phyloP scores from a whole-genome alignment of 768 basidiomycete genomes.

The Pisolithus marmoratus region DNA sequence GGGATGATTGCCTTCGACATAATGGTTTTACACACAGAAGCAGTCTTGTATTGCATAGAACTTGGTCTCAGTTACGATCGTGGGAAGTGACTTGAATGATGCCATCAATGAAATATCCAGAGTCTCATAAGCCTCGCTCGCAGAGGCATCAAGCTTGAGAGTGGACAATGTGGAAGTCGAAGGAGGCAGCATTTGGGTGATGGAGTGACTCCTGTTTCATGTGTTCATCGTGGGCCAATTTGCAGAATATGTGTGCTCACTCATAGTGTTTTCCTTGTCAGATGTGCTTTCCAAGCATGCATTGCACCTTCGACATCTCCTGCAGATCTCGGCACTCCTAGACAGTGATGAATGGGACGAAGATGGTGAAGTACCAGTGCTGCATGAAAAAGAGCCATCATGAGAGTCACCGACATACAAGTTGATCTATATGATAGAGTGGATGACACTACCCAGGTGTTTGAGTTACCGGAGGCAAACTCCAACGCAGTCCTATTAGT shows the following conservation, averaged over 20 bases:
- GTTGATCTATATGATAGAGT: conserved; percentile 47
- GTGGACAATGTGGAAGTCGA: too few species aligned
- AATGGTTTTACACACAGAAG: conserved; percentile 31
- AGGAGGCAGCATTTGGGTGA: too few species aligned
- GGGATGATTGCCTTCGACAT: conserved; percentile 28
- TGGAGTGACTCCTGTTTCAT: conserved; percentile 31
- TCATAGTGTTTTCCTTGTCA: conserved; percentile 52
- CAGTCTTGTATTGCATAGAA: conserved; percentile 40
- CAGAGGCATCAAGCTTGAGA: too few species aligned
- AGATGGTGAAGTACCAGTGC: conserved; percentile 38
- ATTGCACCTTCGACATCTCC: conserved; percentile 38
- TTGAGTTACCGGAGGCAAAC: conserved; percentile 31
- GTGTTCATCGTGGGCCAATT: conserved; percentile 29
- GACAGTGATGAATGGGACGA: conserved; percentile 48
- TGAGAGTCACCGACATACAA: conserved; percentile 56
- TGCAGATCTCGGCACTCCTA: conserved; percentile 51
- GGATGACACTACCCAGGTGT: conserved; percentile 43
- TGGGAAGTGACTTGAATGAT: conserved; percentile 55
- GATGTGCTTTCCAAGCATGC: conserved; percentile 35
- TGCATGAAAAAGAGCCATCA: conserved; percentile 31
- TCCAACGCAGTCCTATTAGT: conserved; percentile 37
- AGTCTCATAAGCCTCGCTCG: too few species aligned
- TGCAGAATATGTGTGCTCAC: conserved; percentile 29
- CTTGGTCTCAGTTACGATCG: conserved; percentile 43
- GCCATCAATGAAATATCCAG: conserved; percentile 41